Percentiles rank a stretch among this genome's conserved stretches.
Conservation (phyloP, 345 rosid genomes). For the Pelargonium nanum region DNA sequence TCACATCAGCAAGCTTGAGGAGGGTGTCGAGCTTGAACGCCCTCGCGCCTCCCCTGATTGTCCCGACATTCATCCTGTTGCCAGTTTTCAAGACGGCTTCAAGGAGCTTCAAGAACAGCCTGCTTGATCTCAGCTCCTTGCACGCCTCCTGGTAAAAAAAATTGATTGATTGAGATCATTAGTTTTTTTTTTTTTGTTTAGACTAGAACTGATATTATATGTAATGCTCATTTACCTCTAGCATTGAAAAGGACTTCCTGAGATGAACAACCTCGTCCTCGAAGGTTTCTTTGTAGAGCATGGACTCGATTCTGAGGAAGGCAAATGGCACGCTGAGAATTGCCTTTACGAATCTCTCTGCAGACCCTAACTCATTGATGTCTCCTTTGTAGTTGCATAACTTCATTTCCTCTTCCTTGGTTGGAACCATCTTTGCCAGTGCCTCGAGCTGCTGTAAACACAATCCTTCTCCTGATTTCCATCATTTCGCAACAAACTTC, state of each 20-base stretch:
- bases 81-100: slow-evolving; percentile 96
- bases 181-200: not conserved
- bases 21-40: slow-evolving; percentile 94
- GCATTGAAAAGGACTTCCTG: slow-evolving; percentile 79
- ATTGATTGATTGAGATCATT: not conserved
- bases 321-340: slow-evolving; percentile 60
- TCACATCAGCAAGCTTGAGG: slow-evolving; percentile 86
- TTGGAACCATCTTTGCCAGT: slow-evolving; percentile 79
- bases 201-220: not conserved
- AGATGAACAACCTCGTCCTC: slow-evolving; percentile 87
- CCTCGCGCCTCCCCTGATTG: slow-evolving; percentile 85
- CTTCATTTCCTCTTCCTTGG: slow-evolving; percentile 82
- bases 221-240: slow-evolving; percentile 37
- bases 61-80: slow-evolving; percentile 94
- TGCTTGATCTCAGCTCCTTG: slow-evolving; percentile 87
- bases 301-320: slow-evolving; percentile 66
- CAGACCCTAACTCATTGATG: slow-evolving; percentile 68
- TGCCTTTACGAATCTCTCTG: slow-evolving; percentile 60
- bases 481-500: not conserved
- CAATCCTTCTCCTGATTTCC: slow-evolving; percentile 54
- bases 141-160: slow-evolving; percentile 65
- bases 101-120: slow-evolving; percentile 74
- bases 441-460: slow-evolving; percentile 80
- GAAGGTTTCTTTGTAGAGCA: slow-evolving; percentile 84
- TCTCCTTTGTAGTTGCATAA: slow-evolving; percentile 58